A percentile compares a stretch with the other conserved stretches of the same genome.
phyloP scores from a whole-genome alignment of 306 rosid genomes.

The Vigna angularis region DNA sequence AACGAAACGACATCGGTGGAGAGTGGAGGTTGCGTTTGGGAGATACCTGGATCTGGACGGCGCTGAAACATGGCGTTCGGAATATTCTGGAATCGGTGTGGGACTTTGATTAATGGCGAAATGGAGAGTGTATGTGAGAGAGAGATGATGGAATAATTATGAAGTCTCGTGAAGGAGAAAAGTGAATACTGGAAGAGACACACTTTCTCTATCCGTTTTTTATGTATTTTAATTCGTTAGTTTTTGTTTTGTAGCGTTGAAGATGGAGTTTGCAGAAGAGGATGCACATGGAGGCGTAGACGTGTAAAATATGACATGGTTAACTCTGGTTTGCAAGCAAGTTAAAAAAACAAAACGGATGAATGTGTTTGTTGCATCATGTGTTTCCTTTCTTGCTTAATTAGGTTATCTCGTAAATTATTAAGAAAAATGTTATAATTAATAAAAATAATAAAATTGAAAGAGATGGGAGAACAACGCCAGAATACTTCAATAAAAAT shows the following conservation, averaged over 20 bases:
- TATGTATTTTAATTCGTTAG: neutral
- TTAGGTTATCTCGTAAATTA: too few species aligned
- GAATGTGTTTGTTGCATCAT: too few species aligned
- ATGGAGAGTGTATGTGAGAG: neutral
- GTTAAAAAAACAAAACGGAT: neutral
- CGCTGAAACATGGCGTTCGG: slow-evolving; percentile 40
- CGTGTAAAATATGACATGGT: neutral
- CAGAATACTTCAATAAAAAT: too few species aligned
- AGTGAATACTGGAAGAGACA: neutral
- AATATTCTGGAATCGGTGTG: slow-evolving; percentile 45
- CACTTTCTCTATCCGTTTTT: neutral
- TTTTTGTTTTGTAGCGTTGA: neutral
- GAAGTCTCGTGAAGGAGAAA: slow-evolving; percentile 18
- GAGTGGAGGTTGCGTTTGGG: slow-evolving; percentile 3
- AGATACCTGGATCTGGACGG: slow-evolving; percentile 40
- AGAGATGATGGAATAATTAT: neutral
- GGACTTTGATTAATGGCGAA: neutral
- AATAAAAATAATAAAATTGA: too few species aligned
- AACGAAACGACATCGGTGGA: neutral
- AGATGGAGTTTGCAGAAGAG: neutral
- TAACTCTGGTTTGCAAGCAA: neutral
- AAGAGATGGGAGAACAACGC: too few species aligned
- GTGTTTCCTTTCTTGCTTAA: too few species aligned
- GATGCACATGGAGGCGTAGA: slow-evolving; percentile 12
- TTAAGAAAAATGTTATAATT: too few species aligned